Base-by-base conservation (phyloP, 2,329 filamentous ascomycete species). In the Alternaria sp. region DNA sequence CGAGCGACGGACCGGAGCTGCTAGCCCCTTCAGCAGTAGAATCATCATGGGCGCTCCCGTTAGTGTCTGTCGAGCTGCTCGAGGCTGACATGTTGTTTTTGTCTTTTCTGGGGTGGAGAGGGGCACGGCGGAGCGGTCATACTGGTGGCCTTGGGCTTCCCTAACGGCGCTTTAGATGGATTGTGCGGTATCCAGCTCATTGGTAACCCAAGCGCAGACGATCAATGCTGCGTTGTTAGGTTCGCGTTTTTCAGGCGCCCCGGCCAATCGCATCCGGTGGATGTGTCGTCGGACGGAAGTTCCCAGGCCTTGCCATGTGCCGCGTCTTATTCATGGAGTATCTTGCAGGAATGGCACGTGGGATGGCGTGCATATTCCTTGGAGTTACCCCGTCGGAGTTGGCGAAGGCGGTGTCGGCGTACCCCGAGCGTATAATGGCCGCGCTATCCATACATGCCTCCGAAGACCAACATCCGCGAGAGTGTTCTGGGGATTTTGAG, bases 1-100 rank as follows among this genome's bases (percentile, higher is more conserved):
- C 72, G 15, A 75, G 68, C 49, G 70, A 70, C 26, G 70, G 69
- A 15, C 63, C 73, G 58, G 71, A 71, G 61, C 63, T 67, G 58
- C 65, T 73, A 70, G 66, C 68, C 63, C 49, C 64, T 70, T 71
- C 66, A 47, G 58, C 45, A n/a, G 43, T 59, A 43, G 56, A 51
- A 21, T 50, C 50, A 18, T 44, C 50, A 45, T 46, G 33, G 56
- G 49, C 44, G 37, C 28, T 33, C 51, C 46, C 20, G 33, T 59
- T 63, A 47, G 49, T 28, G 28, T 50, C 50, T 41, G 44, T 33
- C 30, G 25, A 15, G 26, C 20, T n/a, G 45, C 59, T 60, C 15
- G 60, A 60, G 15, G 25, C 26, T 28, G 56, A 59, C 50, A 63
- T 55, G 12, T 49, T 55, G 30, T 25, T 23, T 41, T 47, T 47